Percentiles rank a stretch among this genome's conserved stretches.
Conservation (phyloP, 2,329 filamentous ascomycete species). For the Epichloe hybrida region DNA sequence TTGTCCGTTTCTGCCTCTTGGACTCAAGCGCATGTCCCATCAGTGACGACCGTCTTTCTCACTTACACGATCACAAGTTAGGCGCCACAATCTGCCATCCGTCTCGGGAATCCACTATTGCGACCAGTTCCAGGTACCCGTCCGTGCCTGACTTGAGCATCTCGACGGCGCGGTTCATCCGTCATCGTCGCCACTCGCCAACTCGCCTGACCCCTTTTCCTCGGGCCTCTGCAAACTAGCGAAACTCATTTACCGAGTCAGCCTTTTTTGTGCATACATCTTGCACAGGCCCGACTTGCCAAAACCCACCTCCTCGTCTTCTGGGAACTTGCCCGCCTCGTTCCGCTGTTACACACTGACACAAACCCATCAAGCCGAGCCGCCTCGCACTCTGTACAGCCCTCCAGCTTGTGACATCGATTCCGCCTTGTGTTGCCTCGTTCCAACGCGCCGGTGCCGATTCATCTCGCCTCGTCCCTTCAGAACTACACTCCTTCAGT, state of each 20-base stretch:
- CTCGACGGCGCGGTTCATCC: slow-evolving; percentile 4
- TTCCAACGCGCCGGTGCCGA: slow-evolving; percentile 21
- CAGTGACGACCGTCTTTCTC: background rate
- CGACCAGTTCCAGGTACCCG: slow-evolving; percentile 12
- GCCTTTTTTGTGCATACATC: background rate
- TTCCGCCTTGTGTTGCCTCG: slow-evolving; percentile 19
- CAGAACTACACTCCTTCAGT: slow-evolving; percentile 14
- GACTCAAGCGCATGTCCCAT: background rate
- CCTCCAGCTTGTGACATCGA: slow-evolving; percentile 14
- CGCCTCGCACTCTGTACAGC: slow-evolving; percentile 4
- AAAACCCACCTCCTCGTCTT: background rate
- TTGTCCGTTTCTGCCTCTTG: background rate
- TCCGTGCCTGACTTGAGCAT: slow-evolving; percentile 5
- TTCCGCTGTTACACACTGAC: slow-evolving; percentile 5
- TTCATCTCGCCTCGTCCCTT: slow-evolving; percentile 17
- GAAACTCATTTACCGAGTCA: background rate
- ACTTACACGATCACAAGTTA: slow-evolving; percentile 1
- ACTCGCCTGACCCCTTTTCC: background rate
- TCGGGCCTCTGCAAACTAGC: background rate
- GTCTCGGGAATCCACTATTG: slow-evolving; percentile 6
- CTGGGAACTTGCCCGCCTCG: slow-evolving; percentile 2
- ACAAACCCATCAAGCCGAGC: slow-evolving; percentile 9
- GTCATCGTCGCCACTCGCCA: background rate
- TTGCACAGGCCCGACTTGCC: background rate
- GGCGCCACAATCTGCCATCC: slow-evolving; percentile 9